Evolutionary conservation across 331 rosid genomes (phyloP).

Genomic region (Rosa hybrid): DNA sequence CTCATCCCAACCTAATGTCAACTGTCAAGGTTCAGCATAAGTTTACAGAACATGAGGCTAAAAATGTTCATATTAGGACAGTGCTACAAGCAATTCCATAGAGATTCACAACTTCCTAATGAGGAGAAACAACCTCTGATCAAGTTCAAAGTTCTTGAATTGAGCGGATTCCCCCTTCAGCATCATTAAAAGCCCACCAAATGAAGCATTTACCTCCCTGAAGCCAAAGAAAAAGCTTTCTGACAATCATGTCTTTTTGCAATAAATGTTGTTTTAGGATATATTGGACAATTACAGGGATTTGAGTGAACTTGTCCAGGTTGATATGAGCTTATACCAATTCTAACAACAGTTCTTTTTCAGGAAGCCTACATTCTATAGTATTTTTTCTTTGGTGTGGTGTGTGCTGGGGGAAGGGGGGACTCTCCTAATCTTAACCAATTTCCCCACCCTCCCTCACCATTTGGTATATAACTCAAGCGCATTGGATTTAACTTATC

Average conservation of each 20-base stretch:
- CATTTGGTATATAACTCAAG: too few species aligned
- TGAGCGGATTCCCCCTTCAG: slow-evolving; percentile 76
- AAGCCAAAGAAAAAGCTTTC: not conserved
- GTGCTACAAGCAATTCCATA: not conserved
- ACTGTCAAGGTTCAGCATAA: not conserved
- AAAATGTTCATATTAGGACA: not conserved
- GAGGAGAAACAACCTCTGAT: slow-evolving; percentile 68
- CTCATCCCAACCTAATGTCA: not conserved
- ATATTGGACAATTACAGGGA: not conserved
- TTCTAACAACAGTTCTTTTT: not conserved
- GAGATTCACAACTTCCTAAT: slow-evolving; percentile 66
- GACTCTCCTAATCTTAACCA: too few species aligned
- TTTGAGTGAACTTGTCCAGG: not conserved
- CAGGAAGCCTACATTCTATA: too few species aligned
- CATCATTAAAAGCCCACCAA: slow-evolving; percentile 84
- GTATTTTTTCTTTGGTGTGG: too few species aligned
- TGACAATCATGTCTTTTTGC: not conserved
- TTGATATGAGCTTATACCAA: not conserved
- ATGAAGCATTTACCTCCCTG: slow-evolving; percentile 65
- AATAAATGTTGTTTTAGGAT: not conserved
- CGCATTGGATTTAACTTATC: not conserved
- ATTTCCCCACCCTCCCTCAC: too few species aligned
- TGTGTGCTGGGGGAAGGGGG: too few species aligned
- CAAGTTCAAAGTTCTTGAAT: slow-evolving; percentile 83
- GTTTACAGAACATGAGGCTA: not conserved